These are phyloP conservation scores for Leishmania aethiopica DNA, from an alignment of 208 protist genomes.

Conservation along the genomic window DNA sequence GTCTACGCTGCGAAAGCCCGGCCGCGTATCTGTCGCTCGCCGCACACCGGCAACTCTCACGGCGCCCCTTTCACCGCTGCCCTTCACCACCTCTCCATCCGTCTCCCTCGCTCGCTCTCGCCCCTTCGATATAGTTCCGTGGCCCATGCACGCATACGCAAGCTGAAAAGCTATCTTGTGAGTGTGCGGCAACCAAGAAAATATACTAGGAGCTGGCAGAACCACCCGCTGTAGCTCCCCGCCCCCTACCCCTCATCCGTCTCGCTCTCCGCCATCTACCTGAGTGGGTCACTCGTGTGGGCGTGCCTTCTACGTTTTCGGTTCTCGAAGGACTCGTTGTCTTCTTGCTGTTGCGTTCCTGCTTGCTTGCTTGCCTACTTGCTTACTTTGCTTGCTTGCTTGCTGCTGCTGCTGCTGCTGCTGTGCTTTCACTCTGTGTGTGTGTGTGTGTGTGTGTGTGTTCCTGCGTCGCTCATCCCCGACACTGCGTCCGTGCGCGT, in stretches of 20 bases:
- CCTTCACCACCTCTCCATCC: not conserved
- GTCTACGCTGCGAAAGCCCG: not conserved
- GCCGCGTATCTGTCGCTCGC: not conserved
- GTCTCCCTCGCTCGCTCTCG: not conserved
- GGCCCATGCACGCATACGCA: not conserved
- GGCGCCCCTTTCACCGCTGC: not conserved
- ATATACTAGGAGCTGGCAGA: not conserved
- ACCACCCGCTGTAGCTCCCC: not conserved
- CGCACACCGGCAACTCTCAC: not conserved
- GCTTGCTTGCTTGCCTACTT: not conserved
- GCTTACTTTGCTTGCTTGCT: not conserved
- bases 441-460: too few species aligned
- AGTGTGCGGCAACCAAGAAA: not conserved
- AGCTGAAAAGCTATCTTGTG: not conserved
- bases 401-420: not conserved
- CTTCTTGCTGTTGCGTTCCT: not conserved
- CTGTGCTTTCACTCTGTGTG: not conserved
- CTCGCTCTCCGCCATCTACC: not conserved
- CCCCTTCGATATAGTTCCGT: not conserved
- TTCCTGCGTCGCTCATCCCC: too few species aligned
- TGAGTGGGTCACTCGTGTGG: too few species aligned
- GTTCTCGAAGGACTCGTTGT: not conserved
- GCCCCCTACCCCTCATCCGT: not conserved
- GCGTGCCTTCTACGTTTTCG: too few species aligned
- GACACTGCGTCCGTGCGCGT: too few species aligned